Base-by-base conservation (phyloP, 768 basidiomycete species). In the Boletus reticulatus region DNA sequence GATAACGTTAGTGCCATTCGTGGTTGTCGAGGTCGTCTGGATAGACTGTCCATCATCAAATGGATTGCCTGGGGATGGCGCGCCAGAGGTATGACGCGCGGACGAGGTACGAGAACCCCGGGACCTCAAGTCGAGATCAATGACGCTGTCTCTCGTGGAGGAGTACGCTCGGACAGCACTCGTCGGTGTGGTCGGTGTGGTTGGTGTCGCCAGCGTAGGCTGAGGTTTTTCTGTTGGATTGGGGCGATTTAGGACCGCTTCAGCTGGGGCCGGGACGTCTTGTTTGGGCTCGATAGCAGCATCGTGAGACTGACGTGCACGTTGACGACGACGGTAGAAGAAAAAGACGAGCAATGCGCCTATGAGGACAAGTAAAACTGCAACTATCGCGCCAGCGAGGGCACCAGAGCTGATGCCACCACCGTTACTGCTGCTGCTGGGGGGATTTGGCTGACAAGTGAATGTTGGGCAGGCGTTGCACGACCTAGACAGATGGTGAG, bases 1-100 rank as follows among this genome's bases (percentile, higher is more conserved):
- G 55, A 93, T 93, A 60, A 92, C 90, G 62, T 93, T 93, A 22
- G 91, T 89, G 42, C 83, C 82, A 66, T 89, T 86, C 14, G 89
- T 87, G 43, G 83, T 80, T n/a, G 85, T 83, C 11, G 81, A 80
- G 1, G 76, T 75, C 29, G 91, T 93, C 71, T 89, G 88, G 56
- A 93, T 93, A 38, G 90, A 92, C 46, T 87, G 83, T 27, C 71
- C 73, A 63, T 93, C 90, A 42, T 83, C 81, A 71, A 92, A 93
- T 22, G 90, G 90, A 75, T 92, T 90, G 48, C 74, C 76, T 39
- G 49, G 37, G 55, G 69, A 43, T 39, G 42, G 60, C 53, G 61
- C 48, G 37, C 48, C 48, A 49, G 70, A 53, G 62, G 68, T 47
- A 61, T 46, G 61, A 52, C 55, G 41, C 3, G 56, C 1, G 10